These are phyloP conservation scores for Gilbertella persicaria DNA, from an alignment of 371 early-diverging fungal species.

Conservation along the genomic window DNA sequence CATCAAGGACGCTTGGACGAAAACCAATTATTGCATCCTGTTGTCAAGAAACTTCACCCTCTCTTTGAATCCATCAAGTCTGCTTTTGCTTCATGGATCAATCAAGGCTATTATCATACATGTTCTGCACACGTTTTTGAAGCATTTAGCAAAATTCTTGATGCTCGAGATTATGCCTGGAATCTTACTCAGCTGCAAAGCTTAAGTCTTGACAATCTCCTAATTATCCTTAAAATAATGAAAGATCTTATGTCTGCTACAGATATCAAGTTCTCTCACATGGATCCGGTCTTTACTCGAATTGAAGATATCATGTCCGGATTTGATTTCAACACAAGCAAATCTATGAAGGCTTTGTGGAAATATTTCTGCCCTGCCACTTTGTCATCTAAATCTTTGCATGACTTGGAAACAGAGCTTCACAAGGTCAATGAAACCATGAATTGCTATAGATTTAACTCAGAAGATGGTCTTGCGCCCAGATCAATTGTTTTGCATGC, in stretches of 20 bases:
- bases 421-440: slow-evolving; percentile 33
- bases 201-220: slow-evolving; percentile 60
- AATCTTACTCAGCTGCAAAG: slow-evolving; percentile 42
- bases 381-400: slow-evolving; percentile 50
- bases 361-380: slow-evolving; percentile 62
- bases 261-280: slow-evolving; percentile 6
- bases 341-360: slow-evolving; percentile 68
- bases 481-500: slow-evolving; percentile 33
- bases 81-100: slow-evolving; percentile 38
- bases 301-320: slow-evolving; percentile 42
- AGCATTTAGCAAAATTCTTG: slow-evolving; percentile 52
- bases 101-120: slow-evolving; percentile 22
- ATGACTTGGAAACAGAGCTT: slow-evolving; percentile 49
- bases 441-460: slow-evolving; percentile 27
- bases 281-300: slow-evolving; percentile 13
- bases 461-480: slow-evolving; percentile 27
- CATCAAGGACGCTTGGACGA: slow-evolving; percentile 47
- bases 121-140: slow-evolving; percentile 30
- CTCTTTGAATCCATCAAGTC: slow-evolving; percentile 39
- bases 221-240: slow-evolving; percentile 47
- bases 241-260: slow-evolving; percentile 23
- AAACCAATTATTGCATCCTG: slow-evolving; percentile 52
- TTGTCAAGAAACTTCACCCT: slow-evolving; percentile 47
- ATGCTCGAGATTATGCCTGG: slow-evolving; percentile 65
- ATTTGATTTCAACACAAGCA: slow-evolving; percentile 52